phyloP scores from a whole-genome alignment of 768 basidiomycete species.

The Pulveroboletus frians region DNA sequence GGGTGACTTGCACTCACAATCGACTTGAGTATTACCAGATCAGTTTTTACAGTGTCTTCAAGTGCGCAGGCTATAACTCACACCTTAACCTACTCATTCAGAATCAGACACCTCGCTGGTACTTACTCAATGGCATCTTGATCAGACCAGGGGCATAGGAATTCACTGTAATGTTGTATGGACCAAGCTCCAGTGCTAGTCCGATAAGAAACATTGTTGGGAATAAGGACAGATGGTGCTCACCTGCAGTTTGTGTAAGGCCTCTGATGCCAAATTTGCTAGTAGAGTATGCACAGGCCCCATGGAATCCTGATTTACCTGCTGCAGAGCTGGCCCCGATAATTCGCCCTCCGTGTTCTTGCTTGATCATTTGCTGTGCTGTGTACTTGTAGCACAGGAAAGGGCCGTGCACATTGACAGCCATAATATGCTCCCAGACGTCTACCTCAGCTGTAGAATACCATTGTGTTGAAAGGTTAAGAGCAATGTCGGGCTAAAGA shows the following conservation, averaged over 20 bases:
- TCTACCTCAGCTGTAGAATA: not conserved
- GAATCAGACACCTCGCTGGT: not conserved
- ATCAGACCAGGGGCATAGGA: constrained; percentile 35
- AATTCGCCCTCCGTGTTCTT: constrained; percentile 48
- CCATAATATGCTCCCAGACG: constrained; percentile 6
- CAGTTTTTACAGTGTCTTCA: not conserved
- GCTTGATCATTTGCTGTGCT: constrained; percentile 52
- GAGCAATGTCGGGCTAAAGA: too few species aligned
- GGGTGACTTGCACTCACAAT: not conserved
- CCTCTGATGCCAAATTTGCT: constrained; percentile 39
- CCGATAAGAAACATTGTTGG: not conserved
- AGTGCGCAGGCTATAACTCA: not conserved
- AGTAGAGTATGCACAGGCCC: constrained; percentile 21
- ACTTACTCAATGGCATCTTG: constrained; percentile 27
- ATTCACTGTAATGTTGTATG: constrained; percentile 34
- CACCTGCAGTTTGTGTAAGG: constrained; percentile 36
- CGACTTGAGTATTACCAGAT: not conserved
- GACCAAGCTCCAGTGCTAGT: constrained; percentile 25
- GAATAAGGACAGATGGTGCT: not conserved
- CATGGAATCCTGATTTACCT: not conserved
- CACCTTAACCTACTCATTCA: not conserved
- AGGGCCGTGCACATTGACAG: constrained; percentile 47
- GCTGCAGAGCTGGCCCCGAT: constrained; percentile 34
- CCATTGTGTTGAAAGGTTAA: too few species aligned
- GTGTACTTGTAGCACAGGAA: constrained; percentile 62